phyloP scores from a whole-genome alignment of 305 asterid genomes.

The Fraxinus greggii region DNA sequence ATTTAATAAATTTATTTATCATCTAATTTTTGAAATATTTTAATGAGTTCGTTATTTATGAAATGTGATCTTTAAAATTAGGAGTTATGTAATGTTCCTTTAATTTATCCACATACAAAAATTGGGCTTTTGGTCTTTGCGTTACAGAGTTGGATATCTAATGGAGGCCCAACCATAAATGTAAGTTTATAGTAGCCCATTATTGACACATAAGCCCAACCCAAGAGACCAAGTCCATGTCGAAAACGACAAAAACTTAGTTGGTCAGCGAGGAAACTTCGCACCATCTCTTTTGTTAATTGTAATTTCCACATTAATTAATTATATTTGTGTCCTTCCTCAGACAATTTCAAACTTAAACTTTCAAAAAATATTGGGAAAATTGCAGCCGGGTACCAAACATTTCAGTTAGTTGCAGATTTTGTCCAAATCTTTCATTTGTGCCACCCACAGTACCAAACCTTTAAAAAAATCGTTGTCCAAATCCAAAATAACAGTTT shows the following conservation, averaged over 20 bases:
- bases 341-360: constrained; percentile 3
- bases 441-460: too few species aligned
- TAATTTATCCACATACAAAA: too few species aligned
- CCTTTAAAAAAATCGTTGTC: too few species aligned
- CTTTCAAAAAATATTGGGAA: neutral
- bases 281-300: neutral
- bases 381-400: too few species aligned
- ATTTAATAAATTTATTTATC: too few species aligned
- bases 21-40: too few species aligned
- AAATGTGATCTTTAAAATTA: too few species aligned
- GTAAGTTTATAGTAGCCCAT: neutral
- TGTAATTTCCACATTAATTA: neutral
- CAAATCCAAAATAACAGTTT: too few species aligned
- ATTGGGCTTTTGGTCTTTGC: neutral
- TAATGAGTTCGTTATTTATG: too few species aligned
- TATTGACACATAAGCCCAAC: neutral
- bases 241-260: neutral
- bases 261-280: neutral
- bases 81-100: too few species aligned
- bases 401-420: too few species aligned
- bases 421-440: too few species aligned
- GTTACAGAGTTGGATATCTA: neutral
- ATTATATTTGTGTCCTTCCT: neutral
- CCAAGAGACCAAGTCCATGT: neutral
- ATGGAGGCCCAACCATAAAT: neutral